Percentiles rank a stretch among this genome's conserved stretches.
Conservation (phyloP, 192 early-diverging fungal species). For the Backusella tuberculispora region DNA sequence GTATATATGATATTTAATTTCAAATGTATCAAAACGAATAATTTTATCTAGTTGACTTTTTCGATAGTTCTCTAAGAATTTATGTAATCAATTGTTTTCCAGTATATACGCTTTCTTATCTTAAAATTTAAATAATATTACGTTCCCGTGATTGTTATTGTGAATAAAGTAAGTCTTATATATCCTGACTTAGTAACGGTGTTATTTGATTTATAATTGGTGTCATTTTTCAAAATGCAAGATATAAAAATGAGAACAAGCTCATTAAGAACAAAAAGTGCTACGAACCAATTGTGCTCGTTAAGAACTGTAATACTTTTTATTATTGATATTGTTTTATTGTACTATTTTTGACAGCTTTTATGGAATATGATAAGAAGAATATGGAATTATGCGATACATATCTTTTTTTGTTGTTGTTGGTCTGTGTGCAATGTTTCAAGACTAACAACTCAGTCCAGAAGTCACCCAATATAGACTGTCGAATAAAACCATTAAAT, state of each 20-base stretch:
- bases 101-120: too few species aligned
- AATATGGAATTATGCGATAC: too few species aligned
- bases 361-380: too few species aligned
- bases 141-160: too few species aligned
- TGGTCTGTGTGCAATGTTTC: slow-evolving; percentile 2
- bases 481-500: neutral
- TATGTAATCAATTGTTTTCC: too few species aligned
- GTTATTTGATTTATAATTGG: neutral
- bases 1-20: too few species aligned
- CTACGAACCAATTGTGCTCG: neutral
- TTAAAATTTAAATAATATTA: too few species aligned
- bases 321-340: neutral
- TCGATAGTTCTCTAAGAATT: too few species aligned
- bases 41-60: too few species aligned
- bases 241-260: neutral
- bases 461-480: neutral
- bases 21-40: too few species aligned
- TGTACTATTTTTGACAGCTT: neutral
- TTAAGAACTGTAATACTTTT: neutral
- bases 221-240: neutral
- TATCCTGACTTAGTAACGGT: neutral
- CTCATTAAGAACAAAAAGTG: too few species aligned
- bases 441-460: neutral
- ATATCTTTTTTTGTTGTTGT: neutral
- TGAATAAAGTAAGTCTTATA: neutral